A percentile compares a stretch with the other conserved stretches of the same genome.
Evolutionary conservation across 345 rosid species (phyloP).

Genomic region (Rhodamnia argentea): DNA sequence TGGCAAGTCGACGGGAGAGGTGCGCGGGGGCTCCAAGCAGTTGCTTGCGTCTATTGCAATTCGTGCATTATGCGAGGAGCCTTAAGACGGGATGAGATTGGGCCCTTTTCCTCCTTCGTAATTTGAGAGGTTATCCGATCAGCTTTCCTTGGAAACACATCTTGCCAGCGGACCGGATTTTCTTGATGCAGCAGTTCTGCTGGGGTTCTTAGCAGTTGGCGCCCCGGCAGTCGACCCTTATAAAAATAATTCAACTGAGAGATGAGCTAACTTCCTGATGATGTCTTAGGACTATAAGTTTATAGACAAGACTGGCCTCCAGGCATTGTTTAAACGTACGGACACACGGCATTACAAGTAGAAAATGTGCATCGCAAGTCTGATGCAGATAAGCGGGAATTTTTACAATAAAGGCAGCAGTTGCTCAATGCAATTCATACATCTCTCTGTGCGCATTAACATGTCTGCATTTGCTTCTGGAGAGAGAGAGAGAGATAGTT

Average conservation of each 20-base stretch:
- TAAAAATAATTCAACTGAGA: not conserved
- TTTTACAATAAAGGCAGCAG: not conserved
- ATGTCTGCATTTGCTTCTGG: not conserved
- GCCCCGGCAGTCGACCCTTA: not conserved
- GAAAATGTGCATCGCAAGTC: not conserved
- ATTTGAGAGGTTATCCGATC: not conserved
- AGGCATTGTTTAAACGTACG: not conserved
- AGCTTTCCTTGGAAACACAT: not conserved
- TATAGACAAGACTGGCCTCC: not conserved
- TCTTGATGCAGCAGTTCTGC: not conserved
- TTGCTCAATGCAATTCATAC: not conserved
- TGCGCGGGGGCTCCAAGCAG: not conserved
- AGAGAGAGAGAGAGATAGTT: conserved; percentile 13
- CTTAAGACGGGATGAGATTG: not conserved
- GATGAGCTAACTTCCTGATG: not conserved
- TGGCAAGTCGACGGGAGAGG: not conserved
- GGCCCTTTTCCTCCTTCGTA: not conserved
- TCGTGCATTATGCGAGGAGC: not conserved
- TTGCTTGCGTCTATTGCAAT: not conserved
- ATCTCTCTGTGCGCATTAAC: not conserved
- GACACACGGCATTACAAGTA: not conserved
- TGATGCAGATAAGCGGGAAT: not conserved
- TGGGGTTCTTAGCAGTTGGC: not conserved
- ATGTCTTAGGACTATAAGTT: not conserved
- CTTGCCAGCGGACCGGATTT: not conserved